Base-by-base conservation (phyloP, 495 filamentous ascomycete species). In the Choiromyces venosus region DNA sequence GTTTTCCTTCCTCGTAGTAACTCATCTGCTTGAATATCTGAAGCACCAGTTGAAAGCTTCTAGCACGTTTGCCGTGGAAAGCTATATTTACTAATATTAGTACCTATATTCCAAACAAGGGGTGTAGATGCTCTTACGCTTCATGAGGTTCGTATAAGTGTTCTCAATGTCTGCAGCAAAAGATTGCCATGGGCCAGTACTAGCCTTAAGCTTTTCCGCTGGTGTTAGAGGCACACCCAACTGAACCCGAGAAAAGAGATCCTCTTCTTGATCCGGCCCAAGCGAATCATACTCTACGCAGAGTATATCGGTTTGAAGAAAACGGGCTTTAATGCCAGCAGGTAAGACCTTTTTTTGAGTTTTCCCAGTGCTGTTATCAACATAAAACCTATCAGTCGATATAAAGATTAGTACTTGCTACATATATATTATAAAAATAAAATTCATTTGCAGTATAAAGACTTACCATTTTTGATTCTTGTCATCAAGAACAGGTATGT, bases 141-240 rank as follows among this genome's bases (percentile, higher is more conserved):
- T 71, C 64, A 84, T 73, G 37, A 85, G 81, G 18, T 78, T 40
- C 16, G 70, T 38, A 69, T 84, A 87, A 68, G 84, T 79, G 14
- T 82, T 76, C 70, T 86, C 84, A 71, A 83, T 82, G 25, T 82
- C 72, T 67, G 79, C 79, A 0, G 82, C 81, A 52, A 85, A 83
- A 0, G 72, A 78, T 38, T 86, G 85, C 85, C 85, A 86, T 16
- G 75, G 72, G 0, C 85, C 85, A 0, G 81, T 83, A 37, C 81
- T 82, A 25, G 85, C 85, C 52, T 81, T 81, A 72, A 87, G 83
- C 77, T 86, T 86, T 70, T 87, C 85, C 6, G 85, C 85, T n/a
- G 82, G 80, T 1, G 81, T 84, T 29, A 87, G 81, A 46, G 82
- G 80, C 7, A 87, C 75, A 9, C 85, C 85, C 52, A 83, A 77